phyloP scores from a whole-genome alignment of 306 rosid genomes.

The Castanea crenata region DNA sequence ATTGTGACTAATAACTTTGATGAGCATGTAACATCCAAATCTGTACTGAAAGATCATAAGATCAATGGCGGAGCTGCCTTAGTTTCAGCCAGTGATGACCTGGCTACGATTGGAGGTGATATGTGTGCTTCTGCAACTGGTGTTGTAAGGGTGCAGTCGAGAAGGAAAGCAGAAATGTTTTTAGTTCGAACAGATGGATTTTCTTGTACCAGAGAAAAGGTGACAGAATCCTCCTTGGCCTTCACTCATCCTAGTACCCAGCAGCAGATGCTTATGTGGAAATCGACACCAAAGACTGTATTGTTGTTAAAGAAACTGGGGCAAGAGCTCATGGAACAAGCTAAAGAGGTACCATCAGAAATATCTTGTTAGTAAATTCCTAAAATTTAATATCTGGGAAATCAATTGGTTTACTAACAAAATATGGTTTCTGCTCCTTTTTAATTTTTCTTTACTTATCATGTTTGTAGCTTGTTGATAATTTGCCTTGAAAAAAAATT shows the following conservation, averaged over 20 bases:
- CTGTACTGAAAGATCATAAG: slow-evolving; percentile 29
- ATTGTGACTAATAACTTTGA: slow-evolving; percentile 25
- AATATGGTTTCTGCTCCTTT: neutral
- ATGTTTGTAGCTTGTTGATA: neutral
- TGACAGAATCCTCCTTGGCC: slow-evolving; percentile 92
- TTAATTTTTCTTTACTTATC: neutral
- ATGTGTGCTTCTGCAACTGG: slow-evolving; percentile 98
- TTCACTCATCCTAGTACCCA: slow-evolving; percentile 98
- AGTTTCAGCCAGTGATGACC: slow-evolving; percentile 44
- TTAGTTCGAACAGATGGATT: slow-evolving; percentile 92
- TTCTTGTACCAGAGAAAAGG: slow-evolving; percentile 92
- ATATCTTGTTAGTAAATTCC: neutral
- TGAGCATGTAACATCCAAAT: slow-evolving; percentile 32
- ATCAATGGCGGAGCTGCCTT: slow-evolving; percentile 34
- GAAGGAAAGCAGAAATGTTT: slow-evolving; percentile 98
- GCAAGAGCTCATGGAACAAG: slow-evolving; percentile 90
- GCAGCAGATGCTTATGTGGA: slow-evolving; percentile 99
- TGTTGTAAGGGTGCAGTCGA: slow-evolving; percentile 96
- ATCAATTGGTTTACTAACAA: neutral
- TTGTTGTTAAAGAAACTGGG: slow-evolving; percentile 91
- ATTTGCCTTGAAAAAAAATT: neutral
- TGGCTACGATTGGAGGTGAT: slow-evolving; percentile 57
- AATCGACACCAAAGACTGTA: slow-evolving; percentile 89
- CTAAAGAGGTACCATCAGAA: slow-evolving; percentile 68
- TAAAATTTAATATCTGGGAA: neutral